phyloP scores from a whole-genome alignment of 2,329 filamentous ascomycete genomes.

The Alternaria brassicae region DNA sequence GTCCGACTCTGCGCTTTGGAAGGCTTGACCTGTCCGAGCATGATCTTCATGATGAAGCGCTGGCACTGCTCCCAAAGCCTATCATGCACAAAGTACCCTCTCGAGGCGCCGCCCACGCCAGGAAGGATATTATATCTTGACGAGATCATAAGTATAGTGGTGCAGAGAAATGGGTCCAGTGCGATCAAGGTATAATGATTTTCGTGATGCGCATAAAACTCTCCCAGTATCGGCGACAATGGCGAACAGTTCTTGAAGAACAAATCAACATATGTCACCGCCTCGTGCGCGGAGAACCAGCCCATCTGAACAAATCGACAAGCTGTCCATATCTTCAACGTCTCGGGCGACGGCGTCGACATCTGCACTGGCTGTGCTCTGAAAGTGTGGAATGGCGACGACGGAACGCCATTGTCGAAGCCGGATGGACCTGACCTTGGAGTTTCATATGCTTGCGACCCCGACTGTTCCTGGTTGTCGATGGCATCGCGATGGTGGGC shows the following conservation, averaged over 20 bases:
- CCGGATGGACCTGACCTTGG: slow-evolving; percentile 40
- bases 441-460: slow-evolving; percentile 51
- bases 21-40: slow-evolving; percentile 62
- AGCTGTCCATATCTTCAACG: slow-evolving; percentile 56
- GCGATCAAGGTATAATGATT: slow-evolving; percentile 59
- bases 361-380: slow-evolving; percentile 48
- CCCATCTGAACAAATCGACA: slow-evolving; percentile 64
- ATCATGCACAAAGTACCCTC: slow-evolving; percentile 62
- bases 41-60: slow-evolving; percentile 60
- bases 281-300: slow-evolving; percentile 63
- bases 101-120: slow-evolving; percentile 52
- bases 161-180: slow-evolving; percentile 61
- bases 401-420: slow-evolving; percentile 29
- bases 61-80: slow-evolving; percentile 63
- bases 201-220: slow-evolving; percentile 59
- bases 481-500: slow-evolving; percentile 51
- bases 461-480: slow-evolving; percentile 40
- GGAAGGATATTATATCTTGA: slow-evolving; percentile 57
- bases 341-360: slow-evolving; percentile 49
- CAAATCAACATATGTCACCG: slow-evolving; percentile 61
- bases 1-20: slow-evolving; percentile 59
- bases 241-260: slow-evolving; percentile 61
- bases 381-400: slow-evolving; percentile 44
- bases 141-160: slow-evolving; percentile 63
- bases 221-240: slow-evolving; percentile 59